These are phyloP conservation scores for Talaromyces funiculosus DNA, from an alignment of 2,329 filamentous ascomycete species.

Conservation along the genomic window DNA sequence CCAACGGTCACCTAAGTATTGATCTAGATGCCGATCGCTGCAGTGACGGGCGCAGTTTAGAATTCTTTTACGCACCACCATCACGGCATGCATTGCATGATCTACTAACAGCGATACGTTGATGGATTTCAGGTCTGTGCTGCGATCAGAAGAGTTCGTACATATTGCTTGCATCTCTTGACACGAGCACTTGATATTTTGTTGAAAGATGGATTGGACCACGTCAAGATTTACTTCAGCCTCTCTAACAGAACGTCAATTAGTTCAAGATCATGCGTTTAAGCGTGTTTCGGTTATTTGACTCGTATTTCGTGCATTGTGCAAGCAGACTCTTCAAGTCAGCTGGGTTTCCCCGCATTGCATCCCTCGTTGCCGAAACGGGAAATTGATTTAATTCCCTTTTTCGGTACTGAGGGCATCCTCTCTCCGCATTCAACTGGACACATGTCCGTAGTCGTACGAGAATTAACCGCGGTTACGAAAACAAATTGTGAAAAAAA, in stretches of 20 bases:
- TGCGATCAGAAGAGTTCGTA: background rate
- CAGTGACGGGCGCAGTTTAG: background rate
- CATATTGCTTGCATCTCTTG: background rate
- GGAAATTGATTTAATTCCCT: background rate
- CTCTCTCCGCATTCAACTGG: background rate
- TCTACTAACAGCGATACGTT: background rate
- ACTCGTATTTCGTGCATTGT: background rate
- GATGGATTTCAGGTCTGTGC: background rate
- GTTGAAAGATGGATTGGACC: background rate
- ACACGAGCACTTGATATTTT: background rate
- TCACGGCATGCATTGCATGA: background rate
- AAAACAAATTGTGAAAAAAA: background rate
- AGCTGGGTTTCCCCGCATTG: constrained; percentile 4
- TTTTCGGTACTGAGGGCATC: background rate
- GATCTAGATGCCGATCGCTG: background rate
- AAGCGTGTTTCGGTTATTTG: background rate
- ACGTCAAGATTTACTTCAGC: background rate
- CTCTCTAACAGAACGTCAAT: background rate
- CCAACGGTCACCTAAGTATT: background rate
- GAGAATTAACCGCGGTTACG: background rate
- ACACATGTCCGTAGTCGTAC: background rate
- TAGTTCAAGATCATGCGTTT: background rate
- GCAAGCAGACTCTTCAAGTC: constrained; percentile 1
- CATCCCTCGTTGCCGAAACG: background rate
- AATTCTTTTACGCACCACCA: too few relatives aligned